Base-by-base conservation (phyloP, 345 rosid genomes). In the Boechera divaricarpa region DNA sequence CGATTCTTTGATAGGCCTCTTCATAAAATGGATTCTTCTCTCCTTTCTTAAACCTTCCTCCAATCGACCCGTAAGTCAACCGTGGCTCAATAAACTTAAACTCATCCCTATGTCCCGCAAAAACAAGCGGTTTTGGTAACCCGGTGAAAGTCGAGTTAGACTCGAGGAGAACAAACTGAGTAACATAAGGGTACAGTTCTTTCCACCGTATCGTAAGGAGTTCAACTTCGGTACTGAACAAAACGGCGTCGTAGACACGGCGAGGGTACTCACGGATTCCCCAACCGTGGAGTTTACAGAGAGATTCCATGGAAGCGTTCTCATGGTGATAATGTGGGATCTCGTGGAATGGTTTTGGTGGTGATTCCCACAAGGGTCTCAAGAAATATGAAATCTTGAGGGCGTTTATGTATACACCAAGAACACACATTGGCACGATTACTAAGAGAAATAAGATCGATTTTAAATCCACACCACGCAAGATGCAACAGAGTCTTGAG, bases 221-320 rank as follows among this genome's bases (percentile, higher is more conserved):
- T 70, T 91, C 97, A 13, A 90, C 55, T 79, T 91, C 97, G 57
- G 89, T 90, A 74, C 91, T 91, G 79, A 91, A 91, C 72, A 91
- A 78, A 66, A 90, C 91, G 0, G 95, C 97, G 79, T 91, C 97
- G 52, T 80, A 91, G 47, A 91, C 97, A 7, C 93, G 93, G 24
- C 97, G 86, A 24, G 97, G 97, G 75, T 82, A 90, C 60, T 91
- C 97, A 6, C 97, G 90, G 29, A 80, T 80, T n/a, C 87, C 85
- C 97, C 97, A 91, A 15, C 97, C 97, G 10, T 91, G 97, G 63
- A 91, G 95, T 57, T 80, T 90, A 85, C 97, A 91, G 38, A 90
- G 89, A 12, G 81, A 87, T 73, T 82, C 89, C 97, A 89, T 90
- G 0, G 95, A 83, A 65, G 89, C 90, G 41, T 91, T 91, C 83